phyloP scores from a whole-genome alignment of 768 basidiomycete species.

The Boletus rex-veris region DNA sequence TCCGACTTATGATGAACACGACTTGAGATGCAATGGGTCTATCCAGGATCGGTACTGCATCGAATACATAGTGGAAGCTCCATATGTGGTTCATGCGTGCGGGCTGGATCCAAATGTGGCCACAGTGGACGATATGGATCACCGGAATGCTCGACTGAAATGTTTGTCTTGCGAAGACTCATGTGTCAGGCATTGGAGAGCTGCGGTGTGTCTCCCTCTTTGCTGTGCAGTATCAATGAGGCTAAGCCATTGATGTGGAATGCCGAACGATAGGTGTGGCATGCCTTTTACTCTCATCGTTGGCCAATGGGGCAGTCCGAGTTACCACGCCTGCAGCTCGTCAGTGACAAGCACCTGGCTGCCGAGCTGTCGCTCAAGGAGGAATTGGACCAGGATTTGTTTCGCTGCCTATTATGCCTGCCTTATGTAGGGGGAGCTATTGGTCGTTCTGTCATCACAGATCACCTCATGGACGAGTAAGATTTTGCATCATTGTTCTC shows the following conservation, averaged over 20 bases:
- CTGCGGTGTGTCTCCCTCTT: constrained; percentile 2
- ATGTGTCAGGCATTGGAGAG: constrained; percentile 3
- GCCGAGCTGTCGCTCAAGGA: too few relatives aligned
- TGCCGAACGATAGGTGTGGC: constrained; percentile 2
- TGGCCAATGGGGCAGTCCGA: too few relatives aligned
- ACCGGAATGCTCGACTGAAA: not conserved
- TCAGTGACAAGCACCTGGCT: too few relatives aligned
- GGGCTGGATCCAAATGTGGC: constrained; percentile 8
- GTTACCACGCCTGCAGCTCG: too few relatives aligned
- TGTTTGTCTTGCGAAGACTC: not conserved
- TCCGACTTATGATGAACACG: too few relatives aligned
- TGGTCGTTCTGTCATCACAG: too few relatives aligned
- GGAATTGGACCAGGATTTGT: too few relatives aligned
- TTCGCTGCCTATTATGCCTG: too few relatives aligned
- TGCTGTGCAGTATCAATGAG: not conserved
- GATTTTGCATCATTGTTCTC: too few relatives aligned
- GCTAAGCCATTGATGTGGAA: not conserved
- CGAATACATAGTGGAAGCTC: not conserved
- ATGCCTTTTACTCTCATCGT: not conserved
- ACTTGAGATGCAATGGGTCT: not conserved
- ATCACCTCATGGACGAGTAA: too few relatives aligned
- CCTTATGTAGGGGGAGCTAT: too few relatives aligned
- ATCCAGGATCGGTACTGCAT: not conserved
- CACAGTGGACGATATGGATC: constrained; percentile 10
- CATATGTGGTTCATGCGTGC: not conserved